Evolutionary conservation across 495 filamentous ascomycete species (phyloP), one percentile per base, ranked within the genome.

Genomic region (Penicillium dipodomyicola): DNA sequence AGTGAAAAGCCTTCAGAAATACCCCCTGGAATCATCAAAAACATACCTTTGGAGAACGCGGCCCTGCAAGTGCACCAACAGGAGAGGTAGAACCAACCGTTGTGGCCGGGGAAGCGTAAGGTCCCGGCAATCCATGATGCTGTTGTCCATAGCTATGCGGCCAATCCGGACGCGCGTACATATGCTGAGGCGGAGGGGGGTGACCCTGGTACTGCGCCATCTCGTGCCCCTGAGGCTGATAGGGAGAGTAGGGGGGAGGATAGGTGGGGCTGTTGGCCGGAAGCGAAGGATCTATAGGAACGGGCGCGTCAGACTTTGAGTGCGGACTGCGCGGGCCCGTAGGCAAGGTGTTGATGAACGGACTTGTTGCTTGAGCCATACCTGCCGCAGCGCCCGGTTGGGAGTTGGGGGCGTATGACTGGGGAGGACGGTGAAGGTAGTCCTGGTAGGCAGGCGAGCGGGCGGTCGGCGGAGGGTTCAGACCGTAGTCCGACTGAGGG

Each of bases 201-300:
- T 82, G 80, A 25, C 78, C 75, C 62, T 78, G 80, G 59, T 82
- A 82, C 67, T 90, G 87, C 58, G 84, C 72, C 87, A 95, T 92
- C 49, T 96, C 90, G 77, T 90, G 88, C 53, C 75, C 75, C 65
- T 87, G 85, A 15, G 88, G 88, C 39, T 89, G 84, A 76, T 96
- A 97, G 29, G 91, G 90, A 57, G 92, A 89, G 74, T 96, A 88
- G 49, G 84, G 85, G 49, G 87, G 84, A 64, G 90, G 85, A 67
- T 96, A 96, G 60, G 90, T 89, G 50, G 93, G 91, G 79, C 91
- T 96, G 56, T 91, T 86, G 64, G 89, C 87, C 72, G 94, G 88
- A 64, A 97, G 94, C 64, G 91, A 92, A 61, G 93, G 91, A 95
- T 98, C 94, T 97, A 96, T 89, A 88, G 91, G 92, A 79, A 94